phyloP scores from a whole-genome alignment of 371 early-diverging fungal genomes.

The Zychaea mexicana region DNA sequence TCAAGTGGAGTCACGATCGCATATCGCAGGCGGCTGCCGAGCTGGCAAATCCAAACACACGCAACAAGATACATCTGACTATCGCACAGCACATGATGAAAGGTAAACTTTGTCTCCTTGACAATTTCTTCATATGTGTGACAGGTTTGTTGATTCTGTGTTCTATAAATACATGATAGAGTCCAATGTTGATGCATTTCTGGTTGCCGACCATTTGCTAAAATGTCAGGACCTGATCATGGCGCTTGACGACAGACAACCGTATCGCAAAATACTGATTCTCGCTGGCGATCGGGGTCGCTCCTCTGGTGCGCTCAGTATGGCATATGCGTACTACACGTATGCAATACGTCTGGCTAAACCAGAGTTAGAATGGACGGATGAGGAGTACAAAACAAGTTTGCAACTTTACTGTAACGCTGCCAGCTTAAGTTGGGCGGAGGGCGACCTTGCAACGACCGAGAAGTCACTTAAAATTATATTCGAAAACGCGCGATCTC shows the following conservation, averaged over 20 bases:
- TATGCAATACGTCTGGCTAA: constrained; percentile 28
- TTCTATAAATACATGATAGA: not conserved
- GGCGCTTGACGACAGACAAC: constrained; percentile 18
- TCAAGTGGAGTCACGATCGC: constrained; percentile 48
- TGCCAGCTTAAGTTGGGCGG: constrained; percentile 41
- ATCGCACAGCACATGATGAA: constrained; percentile 34
- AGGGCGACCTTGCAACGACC: constrained; percentile 33
- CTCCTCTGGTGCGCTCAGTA: constrained; percentile 41
- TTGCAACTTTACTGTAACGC: constrained; percentile 34
- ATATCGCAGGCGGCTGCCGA: constrained; percentile 51
- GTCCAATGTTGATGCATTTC: constrained; percentile 19
- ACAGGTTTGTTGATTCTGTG: not conserved
- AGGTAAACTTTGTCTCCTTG: constrained; percentile 15
- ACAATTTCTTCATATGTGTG: not conserved
- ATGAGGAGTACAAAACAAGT: constrained; percentile 19
- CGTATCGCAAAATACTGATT: constrained; percentile 28
- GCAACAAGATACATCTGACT: constrained; percentile 36
- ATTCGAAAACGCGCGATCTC: constrained; percentile 29
- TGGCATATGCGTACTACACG: constrained; percentile 35
- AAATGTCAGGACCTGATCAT: constrained; percentile 30
- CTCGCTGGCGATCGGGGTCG: constrained; percentile 37
- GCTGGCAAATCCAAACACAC: constrained; percentile 30
- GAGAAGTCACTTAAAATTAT: constrained; percentile 29
- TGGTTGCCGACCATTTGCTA: constrained; percentile 40
- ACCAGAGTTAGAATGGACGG: constrained; percentile 18